These are phyloP conservation scores for Russula sp. DNA, from an alignment of 768 basidiomycete genomes.

Conservation along the genomic window DNA sequence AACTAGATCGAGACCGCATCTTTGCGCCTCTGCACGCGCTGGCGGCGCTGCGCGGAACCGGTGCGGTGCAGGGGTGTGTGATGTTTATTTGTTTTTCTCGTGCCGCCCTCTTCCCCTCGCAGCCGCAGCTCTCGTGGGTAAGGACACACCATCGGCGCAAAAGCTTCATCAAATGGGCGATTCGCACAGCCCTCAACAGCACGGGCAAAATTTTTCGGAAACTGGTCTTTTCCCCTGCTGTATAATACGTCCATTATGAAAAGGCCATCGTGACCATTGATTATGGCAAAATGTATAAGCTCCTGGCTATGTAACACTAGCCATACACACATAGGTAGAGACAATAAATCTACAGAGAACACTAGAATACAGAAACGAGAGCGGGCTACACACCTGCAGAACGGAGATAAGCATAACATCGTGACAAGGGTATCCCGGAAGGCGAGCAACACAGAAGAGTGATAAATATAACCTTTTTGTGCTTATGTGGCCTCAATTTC, in stretches of 20 bases:
- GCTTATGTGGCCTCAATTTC: constrained; percentile 17
- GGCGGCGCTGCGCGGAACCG: background rate
- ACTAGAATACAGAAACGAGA: constrained; percentile 12
- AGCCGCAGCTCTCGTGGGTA: background rate
- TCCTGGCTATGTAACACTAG: background rate
- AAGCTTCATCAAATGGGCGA: background rate
- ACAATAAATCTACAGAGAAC: constrained; percentile 15
- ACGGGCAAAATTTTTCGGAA: background rate
- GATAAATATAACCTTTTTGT: background rate
- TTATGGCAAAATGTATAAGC: background rate
- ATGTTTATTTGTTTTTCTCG: background rate
- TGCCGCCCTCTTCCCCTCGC: background rate
- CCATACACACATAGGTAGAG: constrained; percentile 1
- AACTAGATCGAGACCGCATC: background rate
- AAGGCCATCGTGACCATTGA: background rate
- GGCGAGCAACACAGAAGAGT: background rate
- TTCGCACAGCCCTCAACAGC: background rate
- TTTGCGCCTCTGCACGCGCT: background rate
- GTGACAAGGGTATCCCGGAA: constrained; percentile 6
- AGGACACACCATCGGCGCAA: background rate
- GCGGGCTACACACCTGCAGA: constrained; percentile 5
- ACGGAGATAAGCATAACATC: constrained; percentile 1
- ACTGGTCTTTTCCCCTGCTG: background rate
- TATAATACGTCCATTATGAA: background rate
- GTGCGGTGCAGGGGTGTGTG: background rate